A percentile compares a stretch with the other conserved stretches of the same genome.
phyloP scores from a whole-genome alignment of 2,329 filamentous ascomycete species.

The Zasmidium citrigriseum region DNA sequence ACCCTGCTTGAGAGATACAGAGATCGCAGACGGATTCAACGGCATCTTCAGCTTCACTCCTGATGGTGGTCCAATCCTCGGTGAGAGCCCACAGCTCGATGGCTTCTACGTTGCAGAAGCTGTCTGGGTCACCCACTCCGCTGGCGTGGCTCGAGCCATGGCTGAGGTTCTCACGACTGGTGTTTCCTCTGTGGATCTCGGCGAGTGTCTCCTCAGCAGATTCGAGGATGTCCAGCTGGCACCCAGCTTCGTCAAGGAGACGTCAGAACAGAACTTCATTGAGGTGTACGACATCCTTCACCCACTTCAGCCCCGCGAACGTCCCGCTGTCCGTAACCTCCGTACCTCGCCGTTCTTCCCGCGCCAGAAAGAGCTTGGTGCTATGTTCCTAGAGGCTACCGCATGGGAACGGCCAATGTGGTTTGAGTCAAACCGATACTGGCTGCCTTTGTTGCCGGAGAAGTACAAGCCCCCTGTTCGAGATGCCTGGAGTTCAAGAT shows the following conservation, averaged over 20 bases:
- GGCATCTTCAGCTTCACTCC: slow-evolving; percentile 68
- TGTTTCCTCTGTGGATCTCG: slow-evolving; percentile 56
- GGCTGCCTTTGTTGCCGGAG: slow-evolving; percentile 54
- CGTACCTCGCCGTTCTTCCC: slow-evolving; percentile 60
- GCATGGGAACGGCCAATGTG: slow-evolving; percentile 66
- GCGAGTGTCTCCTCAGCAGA: slow-evolving; percentile 61
- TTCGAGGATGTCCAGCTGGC: slow-evolving; percentile 64
- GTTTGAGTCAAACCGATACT: slow-evolving; percentile 58
- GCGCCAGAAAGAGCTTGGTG: slow-evolving; percentile 57
- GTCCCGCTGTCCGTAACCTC: slow-evolving; percentile 54
- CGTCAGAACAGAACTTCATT: slow-evolving; percentile 61
- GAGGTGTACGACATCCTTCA: slow-evolving; percentile 68
- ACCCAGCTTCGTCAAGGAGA: slow-evolving; percentile 58
- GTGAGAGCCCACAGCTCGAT: slow-evolving; percentile 58
- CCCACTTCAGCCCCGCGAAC: slow-evolving; percentile 58
- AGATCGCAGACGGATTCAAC: slow-evolving; percentile 64
- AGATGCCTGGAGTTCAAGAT: slow-evolving; percentile 60
- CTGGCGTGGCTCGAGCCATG: slow-evolving; percentile 62
- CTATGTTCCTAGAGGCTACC: slow-evolving; percentile 60
- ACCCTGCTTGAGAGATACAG: slow-evolving; percentile 51
- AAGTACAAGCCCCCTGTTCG: slow-evolving; percentile 58
- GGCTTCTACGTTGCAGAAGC: slow-evolving; percentile 67
- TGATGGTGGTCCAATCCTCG: slow-evolving; percentile 62
- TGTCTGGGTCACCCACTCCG: slow-evolving; percentile 68
- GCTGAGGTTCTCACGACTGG: slow-evolving; percentile 61